These are phyloP conservation scores for Smallanthus sonchifolius DNA, from an alignment of 129 eudicot genomes.

Conservation along the genomic window DNA sequence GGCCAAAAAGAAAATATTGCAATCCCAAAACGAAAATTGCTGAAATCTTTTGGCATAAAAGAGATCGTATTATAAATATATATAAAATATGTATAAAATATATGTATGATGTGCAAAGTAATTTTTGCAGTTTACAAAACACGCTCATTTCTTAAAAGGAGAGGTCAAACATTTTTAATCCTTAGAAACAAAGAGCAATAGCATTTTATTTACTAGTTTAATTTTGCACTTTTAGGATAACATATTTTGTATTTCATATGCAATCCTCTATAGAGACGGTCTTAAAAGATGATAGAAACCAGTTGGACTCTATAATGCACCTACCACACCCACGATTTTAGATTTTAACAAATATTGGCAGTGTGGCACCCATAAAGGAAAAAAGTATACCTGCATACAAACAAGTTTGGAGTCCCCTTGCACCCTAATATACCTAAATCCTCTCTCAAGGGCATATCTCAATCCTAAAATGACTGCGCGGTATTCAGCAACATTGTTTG, in stretches of 20 bases:
- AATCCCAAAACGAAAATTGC: not conserved
- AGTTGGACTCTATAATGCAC: not conserved
- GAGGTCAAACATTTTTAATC: not conserved
- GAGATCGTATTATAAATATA: not conserved
- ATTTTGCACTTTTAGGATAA: not conserved
- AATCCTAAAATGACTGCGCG: conserved; percentile 75
- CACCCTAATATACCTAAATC: conserved; percentile 68
- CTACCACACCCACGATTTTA: not conserved
- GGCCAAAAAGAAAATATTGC: not conserved
- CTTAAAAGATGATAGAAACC: not conserved
- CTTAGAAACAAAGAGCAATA: not conserved
- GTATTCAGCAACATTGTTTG: conserved; percentile 86
- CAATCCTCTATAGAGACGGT: not conserved
- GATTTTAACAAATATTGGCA: not conserved
- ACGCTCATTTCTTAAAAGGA: not conserved
- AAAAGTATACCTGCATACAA: conserved; percentile 70
- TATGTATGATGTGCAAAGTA: not conserved
- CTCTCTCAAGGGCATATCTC: conserved; percentile 64
- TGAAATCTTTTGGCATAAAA: not conserved
- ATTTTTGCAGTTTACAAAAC: not conserved
- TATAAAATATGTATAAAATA: too few relatives aligned
- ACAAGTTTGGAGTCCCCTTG: conserved; percentile 95
- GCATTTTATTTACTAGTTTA: not conserved
- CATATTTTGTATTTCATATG: not conserved
- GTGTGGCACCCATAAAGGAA: not conserved